Percentiles rank a stretch among this genome's conserved stretches.
Conservation (phyloP, 148 eudicot species). For the Diospyros kaki region DNA sequence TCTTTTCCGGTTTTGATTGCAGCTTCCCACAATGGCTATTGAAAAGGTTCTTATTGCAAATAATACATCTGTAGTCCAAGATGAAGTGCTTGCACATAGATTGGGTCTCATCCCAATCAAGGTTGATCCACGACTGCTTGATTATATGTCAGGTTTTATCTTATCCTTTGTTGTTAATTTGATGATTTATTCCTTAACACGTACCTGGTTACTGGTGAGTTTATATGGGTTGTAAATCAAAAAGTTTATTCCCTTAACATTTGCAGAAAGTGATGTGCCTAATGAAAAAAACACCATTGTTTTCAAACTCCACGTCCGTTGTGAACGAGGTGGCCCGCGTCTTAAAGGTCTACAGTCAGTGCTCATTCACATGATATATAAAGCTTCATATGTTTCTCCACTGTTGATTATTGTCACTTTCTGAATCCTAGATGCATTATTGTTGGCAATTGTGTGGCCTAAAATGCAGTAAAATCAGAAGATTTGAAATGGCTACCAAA, state of each 20-base stretch:
- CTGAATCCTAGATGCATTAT: not conserved
- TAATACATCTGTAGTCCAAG: constrained; percentile 84
- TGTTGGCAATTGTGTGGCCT: constrained; percentile 1
- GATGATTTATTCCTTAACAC: not conserved
- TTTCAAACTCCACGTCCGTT: constrained; percentile 67
- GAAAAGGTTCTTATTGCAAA: constrained; percentile 84
- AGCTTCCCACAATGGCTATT: constrained; percentile 99
- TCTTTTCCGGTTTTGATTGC: constrained; percentile 13
- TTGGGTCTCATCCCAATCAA: constrained; percentile 83
- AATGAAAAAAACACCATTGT: constrained; percentile 94
- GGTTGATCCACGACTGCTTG: constrained; percentile 89
- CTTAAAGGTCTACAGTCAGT: constrained; percentile 47
- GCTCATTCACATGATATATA: not conserved
- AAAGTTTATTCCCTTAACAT: constrained; percentile 6
- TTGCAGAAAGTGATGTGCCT: constrained; percentile 80
- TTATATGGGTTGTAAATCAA: not conserved
- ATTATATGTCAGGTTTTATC: constrained; percentile 69
- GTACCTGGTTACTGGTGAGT: constrained; percentile 2
- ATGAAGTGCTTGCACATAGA: constrained; percentile 96
- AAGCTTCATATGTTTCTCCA: constrained; percentile 4
- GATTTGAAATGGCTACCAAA: constrained; percentile 76
- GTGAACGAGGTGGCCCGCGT: constrained; percentile 47
- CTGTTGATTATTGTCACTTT: not conserved
- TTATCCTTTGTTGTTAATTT: not conserved
- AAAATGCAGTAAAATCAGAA: constrained; percentile 55